Percentiles rank a stretch among this genome's conserved stretches.
Evolutionary conservation across 1,284 basidiomycete species (phyloP).

Genomic region (Kalmanozyma brasiliensis): DNA sequence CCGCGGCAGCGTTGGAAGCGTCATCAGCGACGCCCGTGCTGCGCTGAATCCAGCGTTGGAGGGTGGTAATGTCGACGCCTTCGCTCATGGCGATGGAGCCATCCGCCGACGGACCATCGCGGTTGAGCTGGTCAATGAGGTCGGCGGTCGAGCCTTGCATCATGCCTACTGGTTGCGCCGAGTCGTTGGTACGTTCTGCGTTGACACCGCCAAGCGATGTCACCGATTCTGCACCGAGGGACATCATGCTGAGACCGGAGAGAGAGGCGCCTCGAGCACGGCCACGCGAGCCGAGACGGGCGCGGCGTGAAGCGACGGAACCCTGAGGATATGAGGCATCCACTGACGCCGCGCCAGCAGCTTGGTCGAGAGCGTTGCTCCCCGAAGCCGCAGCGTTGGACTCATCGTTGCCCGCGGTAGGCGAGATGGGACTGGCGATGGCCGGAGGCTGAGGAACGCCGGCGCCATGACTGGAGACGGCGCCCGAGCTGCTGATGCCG

Average conservation of each 20-base stretch:
- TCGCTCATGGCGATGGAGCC: conserved; percentile 55
- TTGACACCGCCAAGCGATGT: conserved; percentile 45
- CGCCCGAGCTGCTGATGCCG: conserved; percentile 49
- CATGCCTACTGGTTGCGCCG: conserved; percentile 24
- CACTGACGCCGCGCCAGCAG: background rate
- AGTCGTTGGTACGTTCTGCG: conserved; percentile 21
- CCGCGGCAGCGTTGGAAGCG: background rate
- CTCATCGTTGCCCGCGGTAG: conserved; percentile 5
- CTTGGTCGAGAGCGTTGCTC: conserved; percentile 1
- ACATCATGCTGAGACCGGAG: conserved; percentile 55
- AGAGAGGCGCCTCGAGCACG: conserved; percentile 58
- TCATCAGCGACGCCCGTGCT: conserved; percentile 27
- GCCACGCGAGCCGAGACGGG: conserved; percentile 55
- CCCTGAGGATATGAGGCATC: conserved; percentile 17
- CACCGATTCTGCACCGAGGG: conserved; percentile 48
- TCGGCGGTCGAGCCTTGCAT: conserved; percentile 50
- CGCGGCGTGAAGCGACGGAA: conserved; percentile 22
- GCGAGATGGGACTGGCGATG: conserved; percentile 16
- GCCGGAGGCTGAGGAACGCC: conserved; percentile 23
- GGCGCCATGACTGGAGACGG: conserved; percentile 35
- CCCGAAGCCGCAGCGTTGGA: background rate
- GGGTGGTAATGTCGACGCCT: conserved; percentile 53
- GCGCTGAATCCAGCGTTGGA: conserved; percentile 55
- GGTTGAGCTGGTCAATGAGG: conserved; percentile 41
- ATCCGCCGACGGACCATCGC: conserved; percentile 10